phyloP scores from a whole-genome alignment of 2,329 filamentous ascomycete genomes.

The Aspergillus pseudotamarii region DNA sequence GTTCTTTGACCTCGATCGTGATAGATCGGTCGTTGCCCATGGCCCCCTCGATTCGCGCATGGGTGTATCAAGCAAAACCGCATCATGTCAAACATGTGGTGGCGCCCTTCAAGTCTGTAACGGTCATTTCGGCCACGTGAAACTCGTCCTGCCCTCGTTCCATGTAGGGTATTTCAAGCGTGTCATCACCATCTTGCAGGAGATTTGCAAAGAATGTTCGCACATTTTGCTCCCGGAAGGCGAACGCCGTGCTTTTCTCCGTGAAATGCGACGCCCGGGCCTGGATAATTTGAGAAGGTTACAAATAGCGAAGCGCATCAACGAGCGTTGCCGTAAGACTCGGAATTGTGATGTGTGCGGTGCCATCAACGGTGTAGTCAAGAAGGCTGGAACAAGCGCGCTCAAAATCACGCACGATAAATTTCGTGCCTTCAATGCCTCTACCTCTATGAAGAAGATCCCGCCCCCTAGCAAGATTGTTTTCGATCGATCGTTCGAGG shows the following conservation, averaged over 20 bases:
- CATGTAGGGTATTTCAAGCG: conserved; percentile 96
- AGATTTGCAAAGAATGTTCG: conserved; percentile 95
- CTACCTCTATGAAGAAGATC: conserved; percentile 81
- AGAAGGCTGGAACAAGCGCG: conserved; percentile 78
- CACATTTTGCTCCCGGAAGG: conserved; percentile 78
- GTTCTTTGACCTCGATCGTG: conserved; percentile 85
- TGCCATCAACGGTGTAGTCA: conserved; percentile 84
- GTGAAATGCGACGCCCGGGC: conserved; percentile 75
- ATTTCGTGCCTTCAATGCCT: conserved; percentile 84
- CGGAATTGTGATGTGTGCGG: conserved; percentile 80
- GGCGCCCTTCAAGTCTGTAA: conserved; percentile 81
- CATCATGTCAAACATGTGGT: conserved; percentile 79
- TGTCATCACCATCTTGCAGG: conserved; percentile 86
- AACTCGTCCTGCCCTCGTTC: conserved; percentile 86
- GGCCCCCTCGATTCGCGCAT: conserved; percentile 87
- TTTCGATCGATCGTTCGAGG: conserved; percentile 83
- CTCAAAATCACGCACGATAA: conserved; percentile 95
- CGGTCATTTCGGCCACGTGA: conserved; percentile 93
- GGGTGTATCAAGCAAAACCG: conserved; percentile 84
- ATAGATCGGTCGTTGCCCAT: conserved; percentile 74
- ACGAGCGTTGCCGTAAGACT: conserved; percentile 85
- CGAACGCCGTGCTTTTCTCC: conserved; percentile 76
- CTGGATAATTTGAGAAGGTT: conserved; percentile 84
- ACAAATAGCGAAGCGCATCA: conserved; percentile 84
- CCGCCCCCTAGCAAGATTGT: conserved; percentile 77